Base-by-base conservation (phyloP, 768 basidiomycete species). In the Mycena sanguinolenta region DNA sequence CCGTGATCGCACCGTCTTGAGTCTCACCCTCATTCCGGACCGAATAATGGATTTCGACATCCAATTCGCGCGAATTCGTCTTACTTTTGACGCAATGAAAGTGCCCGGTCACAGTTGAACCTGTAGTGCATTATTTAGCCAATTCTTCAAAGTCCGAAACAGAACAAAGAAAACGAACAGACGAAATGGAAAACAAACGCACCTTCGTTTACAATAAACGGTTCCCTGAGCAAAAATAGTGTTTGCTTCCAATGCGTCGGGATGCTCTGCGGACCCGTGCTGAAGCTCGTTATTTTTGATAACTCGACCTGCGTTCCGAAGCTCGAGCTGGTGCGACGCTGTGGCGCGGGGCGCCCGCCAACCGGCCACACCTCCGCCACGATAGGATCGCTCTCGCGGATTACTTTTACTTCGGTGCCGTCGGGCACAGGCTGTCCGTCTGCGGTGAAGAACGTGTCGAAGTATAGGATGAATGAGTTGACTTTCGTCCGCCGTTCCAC, bases 221-320 rank as follows among this genome's bases (percentile, higher is more conserved):
- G 93, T 64, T 96, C 90, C 54, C 88, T 84, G 66, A 99, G 84
- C 73, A 99, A 80, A 81, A 99, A 98, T 3, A 95, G 75, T 0
- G 97, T 96, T 77, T 99, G 97, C 78, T 96, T 96, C 97, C 97
- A 99, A 79, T 99, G 97, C 30, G 97, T 99, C 13, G 95, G 90
- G 27, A 89, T 88, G 66, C 94, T 96, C 74, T 82, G 82, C 13
- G 97, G 96, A 0, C 97, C 95, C 0, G 97, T 99, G 74, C 95
- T 97, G 81, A 99, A 95, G 78, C 93, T 95, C 8, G 87, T 89
- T 10, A 90, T 77, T 19, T 69, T 75, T 23, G 75, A 76, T 17
- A 79, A 76, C 62, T 80, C 83, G 42, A 82, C 83, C 66, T 85
- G 85, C 69, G 83, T 85, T 59, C 80, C 83, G 4, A 80, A 80